A percentile compares a stretch with the other conserved stretches of the same genome.
These are phyloP conservation scores for Quercus dentata DNA, from an alignment of 306 rosid genomes.

Conservation along the genomic window DNA sequence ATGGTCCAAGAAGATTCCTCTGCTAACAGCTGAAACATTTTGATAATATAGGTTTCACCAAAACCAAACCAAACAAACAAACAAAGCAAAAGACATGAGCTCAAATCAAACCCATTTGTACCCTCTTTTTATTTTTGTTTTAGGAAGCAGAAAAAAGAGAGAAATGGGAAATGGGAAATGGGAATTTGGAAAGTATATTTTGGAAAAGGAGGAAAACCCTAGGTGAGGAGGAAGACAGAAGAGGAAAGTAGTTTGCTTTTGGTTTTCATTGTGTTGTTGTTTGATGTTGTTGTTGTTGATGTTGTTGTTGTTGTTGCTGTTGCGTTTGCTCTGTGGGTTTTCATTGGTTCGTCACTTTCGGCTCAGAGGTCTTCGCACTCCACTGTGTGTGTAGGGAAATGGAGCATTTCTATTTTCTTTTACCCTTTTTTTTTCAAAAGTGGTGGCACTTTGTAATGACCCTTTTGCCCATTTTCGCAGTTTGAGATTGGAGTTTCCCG, in stretches of 20 bases:
- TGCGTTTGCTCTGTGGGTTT: slow-evolving; percentile 36
- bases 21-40: slow-evolving; percentile 31
- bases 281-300: neutral
- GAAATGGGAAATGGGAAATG: neutral
- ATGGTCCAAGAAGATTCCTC: slow-evolving; percentile 20
- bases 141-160: neutral
- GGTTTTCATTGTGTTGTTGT: no score
- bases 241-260: slow-evolving; percentile 16
- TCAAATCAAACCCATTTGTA: neutral
- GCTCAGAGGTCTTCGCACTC: slow-evolving; percentile 47
- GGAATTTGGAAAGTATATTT: neutral
- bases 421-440: neutral
- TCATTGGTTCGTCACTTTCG: slow-evolving; percentile 89
- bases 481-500: neutral
- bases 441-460: neutral
- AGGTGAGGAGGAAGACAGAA: slow-evolving; percentile 22
- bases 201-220: slow-evolving; percentile 26
- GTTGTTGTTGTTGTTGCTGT: slow-evolving; percentile 22
- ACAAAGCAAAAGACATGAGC: neutral
- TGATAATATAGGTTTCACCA: slow-evolving; percentile 14
- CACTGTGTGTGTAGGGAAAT: slow-evolving; percentile 52
- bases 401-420: slow-evolving; percentile 15
- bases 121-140: neutral
- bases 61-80: slow-evolving; percentile 3
- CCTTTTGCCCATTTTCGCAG: slow-evolving; percentile 37